These are phyloP conservation scores for Posidonia australis DNA, from an alignment of 106 monocot genomes.

Conservation along the genomic window DNA sequence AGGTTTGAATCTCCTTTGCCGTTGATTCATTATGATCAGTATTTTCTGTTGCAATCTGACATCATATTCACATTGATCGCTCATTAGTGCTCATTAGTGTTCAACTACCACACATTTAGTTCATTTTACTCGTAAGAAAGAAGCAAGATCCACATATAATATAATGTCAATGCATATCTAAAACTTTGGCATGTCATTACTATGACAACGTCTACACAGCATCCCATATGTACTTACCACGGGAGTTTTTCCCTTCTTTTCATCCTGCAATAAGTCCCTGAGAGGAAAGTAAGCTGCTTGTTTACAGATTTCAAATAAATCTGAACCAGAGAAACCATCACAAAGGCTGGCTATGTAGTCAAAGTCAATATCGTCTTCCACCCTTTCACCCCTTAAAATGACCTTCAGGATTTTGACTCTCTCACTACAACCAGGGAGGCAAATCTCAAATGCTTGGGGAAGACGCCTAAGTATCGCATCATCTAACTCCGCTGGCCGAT, in stretches of 20 bases:
- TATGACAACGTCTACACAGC: too few species aligned
- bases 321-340: conserved; percentile 85
- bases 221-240: conserved; percentile 30
- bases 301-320: conserved; percentile 83
- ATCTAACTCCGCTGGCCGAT: conserved; percentile 81
- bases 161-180: too few species aligned
- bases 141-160: too few species aligned
- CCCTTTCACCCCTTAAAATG: conserved; percentile 70
- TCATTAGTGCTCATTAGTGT: too few species aligned
- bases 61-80: too few species aligned
- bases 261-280: conserved; percentile 69
- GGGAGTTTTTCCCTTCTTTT: conserved; percentile 44
- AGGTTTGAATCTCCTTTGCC: too few species aligned
- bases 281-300: conserved; percentile 93
- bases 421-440: conserved; percentile 64
- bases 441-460: conserved; percentile 88
- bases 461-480: conserved; percentile 93
- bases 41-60: too few species aligned
- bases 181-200: too few species aligned
- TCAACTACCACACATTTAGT: too few species aligned
- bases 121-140: too few species aligned
- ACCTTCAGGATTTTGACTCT: conserved; percentile 85
- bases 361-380: conserved; percentile 61
- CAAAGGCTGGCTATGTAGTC: conserved; percentile 66
- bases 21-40: too few species aligned